phyloP scores from a whole-genome alignment of 1,139 yeast genomes.

The Candida pseudoviswanathii region DNA sequence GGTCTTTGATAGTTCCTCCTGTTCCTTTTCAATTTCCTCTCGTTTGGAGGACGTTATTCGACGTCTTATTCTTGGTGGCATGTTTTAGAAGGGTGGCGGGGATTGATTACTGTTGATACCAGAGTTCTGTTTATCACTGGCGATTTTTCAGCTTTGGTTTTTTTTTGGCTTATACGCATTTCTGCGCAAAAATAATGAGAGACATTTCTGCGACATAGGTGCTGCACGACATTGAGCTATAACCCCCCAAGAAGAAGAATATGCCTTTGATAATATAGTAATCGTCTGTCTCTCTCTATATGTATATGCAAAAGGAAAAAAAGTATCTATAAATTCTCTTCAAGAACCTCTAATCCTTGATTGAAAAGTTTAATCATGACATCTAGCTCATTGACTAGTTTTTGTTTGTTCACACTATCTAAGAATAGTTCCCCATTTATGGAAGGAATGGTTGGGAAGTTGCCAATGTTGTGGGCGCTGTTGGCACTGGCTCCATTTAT shows the following conservation, averaged over 20 bases:
- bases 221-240: not conserved
- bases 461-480: not conserved
- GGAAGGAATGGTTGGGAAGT: slow-evolving; percentile 41
- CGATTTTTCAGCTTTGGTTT: not conserved
- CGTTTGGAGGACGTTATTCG: slow-evolving; percentile 50
- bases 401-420: slow-evolving; percentile 37
- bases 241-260: no score
- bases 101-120: not conserved
- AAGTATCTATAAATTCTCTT: slow-evolving; percentile 25
- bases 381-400: slow-evolving; percentile 41
- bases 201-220: not conserved
- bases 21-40: slow-evolving; percentile 51
- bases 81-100: slow-evolving; percentile 13
- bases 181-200: not conserved
- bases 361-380: slow-evolving; percentile 41
- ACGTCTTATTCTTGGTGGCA: slow-evolving; percentile 50
- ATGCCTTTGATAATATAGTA: not conserved
- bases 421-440: slow-evolving; percentile 42
- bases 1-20: slow-evolving; percentile 42
- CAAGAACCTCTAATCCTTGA: slow-evolving; percentile 46
- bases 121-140: not conserved
- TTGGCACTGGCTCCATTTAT: not conserved
- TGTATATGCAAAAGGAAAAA: not conserved
- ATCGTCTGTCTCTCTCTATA: not conserved
- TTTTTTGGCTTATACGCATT: not conserved